Evolutionary conservation across 1,139 yeast genomes (phyloP).

Genomic region (Saccharomycopsis crataegensis): DNA sequence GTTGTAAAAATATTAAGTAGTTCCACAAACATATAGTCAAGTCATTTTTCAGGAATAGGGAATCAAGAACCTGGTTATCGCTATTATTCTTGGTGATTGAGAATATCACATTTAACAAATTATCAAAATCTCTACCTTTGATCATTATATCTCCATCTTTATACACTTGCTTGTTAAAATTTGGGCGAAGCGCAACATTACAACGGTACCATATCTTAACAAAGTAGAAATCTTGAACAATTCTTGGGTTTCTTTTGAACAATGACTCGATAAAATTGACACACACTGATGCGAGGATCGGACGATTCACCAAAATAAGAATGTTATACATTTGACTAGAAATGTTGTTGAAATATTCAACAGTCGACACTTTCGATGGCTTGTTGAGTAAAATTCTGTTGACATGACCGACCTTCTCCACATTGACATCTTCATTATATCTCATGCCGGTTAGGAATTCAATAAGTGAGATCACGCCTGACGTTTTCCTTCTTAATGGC

Average conservation of each 20-base stretch:
- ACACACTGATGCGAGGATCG: conserved; percentile 51
- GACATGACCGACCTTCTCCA: conserved; percentile 59
- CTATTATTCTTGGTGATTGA: conserved; percentile 48
- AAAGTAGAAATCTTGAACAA: conserved; percentile 55
- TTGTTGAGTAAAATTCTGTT: conserved; percentile 53
- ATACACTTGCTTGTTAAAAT: conserved; percentile 7
- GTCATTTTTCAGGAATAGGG: conserved; percentile 31
- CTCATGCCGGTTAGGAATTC: conserved; percentile 75
- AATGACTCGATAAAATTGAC: conserved; percentile 48
- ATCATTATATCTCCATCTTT: conserved; percentile 29
- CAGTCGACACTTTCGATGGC: conserved; percentile 44
- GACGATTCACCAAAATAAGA: conserved; percentile 53
- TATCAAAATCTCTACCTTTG: conserved; percentile 47
- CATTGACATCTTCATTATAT: conserved; percentile 61
- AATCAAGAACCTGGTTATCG: conserved; percentile 35
- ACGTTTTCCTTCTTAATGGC: conserved; percentile 47
- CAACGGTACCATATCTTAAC: conserved; percentile 39
- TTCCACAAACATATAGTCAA: conserved; percentile 52
- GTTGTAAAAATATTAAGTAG: conserved; percentile 44
- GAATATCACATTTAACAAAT: conserved; percentile 56
- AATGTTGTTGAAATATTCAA: conserved; percentile 45
- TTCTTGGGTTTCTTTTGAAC: conserved; percentile 43
- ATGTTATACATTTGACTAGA: conserved; percentile 54
- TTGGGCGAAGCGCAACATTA: conserved; percentile 29
- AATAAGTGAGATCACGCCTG: conserved; percentile 65